These are phyloP conservation scores for Psilocybe cyanescens DNA, from an alignment of 768 basidiomycete genomes.

Conservation along the genomic window DNA sequence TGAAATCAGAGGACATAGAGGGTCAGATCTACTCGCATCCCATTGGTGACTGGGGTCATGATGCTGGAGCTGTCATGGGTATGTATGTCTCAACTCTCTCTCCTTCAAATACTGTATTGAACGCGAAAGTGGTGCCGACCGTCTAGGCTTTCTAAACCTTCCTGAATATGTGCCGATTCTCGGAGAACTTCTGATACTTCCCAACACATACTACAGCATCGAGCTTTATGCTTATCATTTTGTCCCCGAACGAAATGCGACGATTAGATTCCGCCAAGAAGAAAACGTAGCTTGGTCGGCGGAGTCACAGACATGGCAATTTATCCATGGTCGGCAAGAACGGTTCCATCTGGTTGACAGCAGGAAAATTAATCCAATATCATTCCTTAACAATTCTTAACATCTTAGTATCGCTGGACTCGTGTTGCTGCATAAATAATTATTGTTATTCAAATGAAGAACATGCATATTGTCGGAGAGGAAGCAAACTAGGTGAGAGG, in stretches of 20 bases:
- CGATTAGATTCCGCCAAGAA: slow-evolving; percentile 47
- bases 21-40: slow-evolving; percentile 58
- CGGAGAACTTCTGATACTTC: slow-evolving; percentile 50
- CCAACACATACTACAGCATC: slow-evolving; percentile 57
- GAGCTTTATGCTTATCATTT: slow-evolving; percentile 54
- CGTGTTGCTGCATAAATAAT: not conserved
- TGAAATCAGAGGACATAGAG: slow-evolving; percentile 46
- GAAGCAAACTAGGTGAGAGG: not conserved
- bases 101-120: not conserved
- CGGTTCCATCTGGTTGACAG: slow-evolving; percentile 45
- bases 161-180: slow-evolving; percentile 48
- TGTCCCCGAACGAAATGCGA: slow-evolving; percentile 51
- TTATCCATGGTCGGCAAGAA: slow-evolving; percentile 54
- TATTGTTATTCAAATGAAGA: not conserved
- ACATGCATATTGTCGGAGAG: not conserved
- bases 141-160: slow-evolving; percentile 45
- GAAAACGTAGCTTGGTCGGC: slow-evolving; percentile 48
- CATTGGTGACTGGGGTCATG: slow-evolving; percentile 61
- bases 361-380: slow-evolving; percentile 16
- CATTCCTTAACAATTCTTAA: slow-evolving; percentile 25
- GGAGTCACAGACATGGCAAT: slow-evolving; percentile 44
- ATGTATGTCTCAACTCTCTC: slow-evolving; percentile 19
- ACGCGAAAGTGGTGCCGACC: not conserved
- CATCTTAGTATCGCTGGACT: not conserved
- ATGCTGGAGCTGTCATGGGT: slow-evolving; percentile 54